Percentiles rank a stretch among this genome's conserved stretches.
phyloP scores from a whole-genome alignment of 2,329 filamentous ascomycete genomes.

The Cladosporium cucumerinum region DNA sequence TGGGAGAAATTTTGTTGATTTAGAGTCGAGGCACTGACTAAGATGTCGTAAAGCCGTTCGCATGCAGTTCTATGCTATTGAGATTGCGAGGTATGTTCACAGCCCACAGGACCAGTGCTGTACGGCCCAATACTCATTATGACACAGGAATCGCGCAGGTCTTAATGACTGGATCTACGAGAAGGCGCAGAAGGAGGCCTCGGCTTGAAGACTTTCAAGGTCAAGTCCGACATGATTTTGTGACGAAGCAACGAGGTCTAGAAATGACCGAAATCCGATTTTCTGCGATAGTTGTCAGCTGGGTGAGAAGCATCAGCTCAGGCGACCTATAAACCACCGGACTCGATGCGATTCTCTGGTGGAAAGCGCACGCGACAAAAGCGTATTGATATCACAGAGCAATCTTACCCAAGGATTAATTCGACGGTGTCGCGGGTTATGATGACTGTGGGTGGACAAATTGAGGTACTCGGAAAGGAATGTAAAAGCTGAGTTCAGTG shows the following conservation, averaged over 20 bases:
- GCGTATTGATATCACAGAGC: background rate
- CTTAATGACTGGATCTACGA: slow-evolving; percentile 98
- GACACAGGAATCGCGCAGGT: slow-evolving; percentile 70
- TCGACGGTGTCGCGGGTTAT: slow-evolving; percentile 29
- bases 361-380: background rate
- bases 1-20: background rate
- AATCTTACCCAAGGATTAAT: slow-evolving; percentile 27
- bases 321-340: background rate
- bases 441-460: slow-evolving; percentile 31
- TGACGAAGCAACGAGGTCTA: slow-evolving; percentile 13
- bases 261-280: background rate
- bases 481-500: background rate
- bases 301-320: background rate
- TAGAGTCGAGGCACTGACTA: background rate
- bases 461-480: slow-evolving; percentile 16
- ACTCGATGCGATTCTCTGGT: background rate
- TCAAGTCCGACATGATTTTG: background rate
- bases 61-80: slow-evolving; percentile 81
- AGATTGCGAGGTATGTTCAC: slow-evolving; percentile 61
- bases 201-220: slow-evolving; percentile 1
- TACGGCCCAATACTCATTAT: slow-evolving; percentile 10
- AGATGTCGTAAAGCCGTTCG: slow-evolving; percentile 51
- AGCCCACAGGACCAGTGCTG: background rate
- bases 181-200: slow-evolving; percentile 55
- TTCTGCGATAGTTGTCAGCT: slow-evolving; percentile 1